phyloP scores from a whole-genome alignment of 2,329 filamentous ascomycete species.

The Colletotrichum echinochloae region DNA sequence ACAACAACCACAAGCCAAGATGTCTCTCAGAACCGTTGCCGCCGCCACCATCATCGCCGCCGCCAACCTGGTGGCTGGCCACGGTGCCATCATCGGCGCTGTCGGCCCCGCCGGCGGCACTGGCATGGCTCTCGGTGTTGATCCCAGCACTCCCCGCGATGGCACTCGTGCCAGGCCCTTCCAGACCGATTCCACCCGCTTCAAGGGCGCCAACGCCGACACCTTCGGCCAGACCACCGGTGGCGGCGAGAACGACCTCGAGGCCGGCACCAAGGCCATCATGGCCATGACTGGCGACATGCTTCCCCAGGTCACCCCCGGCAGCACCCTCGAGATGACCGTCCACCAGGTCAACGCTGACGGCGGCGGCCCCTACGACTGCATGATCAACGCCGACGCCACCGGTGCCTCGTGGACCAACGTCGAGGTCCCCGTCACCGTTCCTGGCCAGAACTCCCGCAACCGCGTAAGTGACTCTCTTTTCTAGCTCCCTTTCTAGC shows the following conservation, averaged over 20 bases:
- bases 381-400: slow-evolving; percentile 67
- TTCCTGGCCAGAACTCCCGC: slow-evolving; percentile 62
- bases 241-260: slow-evolving; percentile 66
- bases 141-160: slow-evolving; percentile 69
- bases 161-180: slow-evolving; percentile 70
- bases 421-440: slow-evolving; percentile 63
- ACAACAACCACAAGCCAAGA: too few relatives aligned
- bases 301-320: slow-evolving; percentile 69
- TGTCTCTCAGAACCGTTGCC: slow-evolving; percentile 50
- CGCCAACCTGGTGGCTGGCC: slow-evolving; percentile 68
- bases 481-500: too few relatives aligned
- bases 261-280: slow-evolving; percentile 67
- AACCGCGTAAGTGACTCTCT: slow-evolving; percentile 50
- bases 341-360: slow-evolving; percentile 43
- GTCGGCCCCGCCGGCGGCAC: slow-evolving; percentile 67
- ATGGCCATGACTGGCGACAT: slow-evolving; percentile 66
- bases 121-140: slow-evolving; percentile 64
- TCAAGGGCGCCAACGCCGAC: slow-evolving; percentile 63
- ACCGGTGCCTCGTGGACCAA: slow-evolving; percentile 62
- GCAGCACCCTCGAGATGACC: slow-evolving; percentile 70
- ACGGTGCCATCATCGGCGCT: slow-evolving; percentile 70
- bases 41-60: slow-evolving; percentile 63
- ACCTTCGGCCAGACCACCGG: slow-evolving; percentile 70
- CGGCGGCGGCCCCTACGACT: slow-evolving; percentile 60
- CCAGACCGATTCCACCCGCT: slow-evolving; percentile 73